Evolutionary conservation across 495 filamentous ascomycete species (phyloP).

Genomic region (Podospora pseudopauciseta): DNA sequence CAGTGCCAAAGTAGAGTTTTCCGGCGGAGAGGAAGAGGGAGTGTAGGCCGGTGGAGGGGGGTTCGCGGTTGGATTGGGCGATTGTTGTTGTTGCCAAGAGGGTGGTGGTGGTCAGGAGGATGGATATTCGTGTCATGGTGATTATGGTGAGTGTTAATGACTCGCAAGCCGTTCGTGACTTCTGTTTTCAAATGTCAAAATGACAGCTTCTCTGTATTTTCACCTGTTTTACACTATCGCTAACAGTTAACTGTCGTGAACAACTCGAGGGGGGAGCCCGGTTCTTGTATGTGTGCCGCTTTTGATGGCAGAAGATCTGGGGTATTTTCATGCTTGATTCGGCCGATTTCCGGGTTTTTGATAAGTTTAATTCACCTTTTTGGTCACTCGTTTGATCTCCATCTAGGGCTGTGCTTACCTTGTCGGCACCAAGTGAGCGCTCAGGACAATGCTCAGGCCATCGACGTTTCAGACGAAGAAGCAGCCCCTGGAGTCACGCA

Average conservation of each 20-base stretch:
- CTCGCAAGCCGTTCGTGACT: background rate
- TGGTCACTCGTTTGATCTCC: background rate
- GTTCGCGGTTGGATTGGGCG: background rate
- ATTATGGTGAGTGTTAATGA: background rate
- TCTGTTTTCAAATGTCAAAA: no score
- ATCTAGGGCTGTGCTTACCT: background rate
- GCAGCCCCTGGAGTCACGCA: background rate
- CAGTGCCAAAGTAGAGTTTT: constrained; percentile 57
- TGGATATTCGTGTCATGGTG: background rate
- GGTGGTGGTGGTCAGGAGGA: background rate
- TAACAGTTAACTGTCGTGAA: background rate
- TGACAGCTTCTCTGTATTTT: no score
- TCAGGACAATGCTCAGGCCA: background rate
- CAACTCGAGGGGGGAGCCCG: background rate
- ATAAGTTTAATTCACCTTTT: background rate
- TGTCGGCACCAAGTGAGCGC: background rate
- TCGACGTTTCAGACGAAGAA: background rate
- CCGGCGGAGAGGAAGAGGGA: constrained; percentile 51
- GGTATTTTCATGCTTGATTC: background rate
- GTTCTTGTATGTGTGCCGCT: background rate
- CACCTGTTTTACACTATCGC: no score
- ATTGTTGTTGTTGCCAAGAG: background rate
- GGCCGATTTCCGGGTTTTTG: background rate
- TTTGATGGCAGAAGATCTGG: background rate
- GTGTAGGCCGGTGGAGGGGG: constrained; percentile 41